Evolutionary conservation across 1,284 basidiomycete species (phyloP), one percentile per base, ranked within the genome.

Genomic region (Sphaerobolus stellatus): DNA sequence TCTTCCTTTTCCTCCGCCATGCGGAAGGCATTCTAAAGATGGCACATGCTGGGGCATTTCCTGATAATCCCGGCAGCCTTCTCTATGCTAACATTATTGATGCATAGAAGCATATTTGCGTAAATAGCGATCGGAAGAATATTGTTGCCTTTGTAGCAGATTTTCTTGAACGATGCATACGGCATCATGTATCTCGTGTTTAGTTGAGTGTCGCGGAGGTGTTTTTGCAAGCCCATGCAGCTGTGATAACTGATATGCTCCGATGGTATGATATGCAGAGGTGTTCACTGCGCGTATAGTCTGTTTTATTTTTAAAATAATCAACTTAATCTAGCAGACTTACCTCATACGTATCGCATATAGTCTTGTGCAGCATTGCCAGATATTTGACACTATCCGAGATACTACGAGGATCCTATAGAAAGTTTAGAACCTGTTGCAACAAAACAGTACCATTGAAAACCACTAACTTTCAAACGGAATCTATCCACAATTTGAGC

Each of bases 401-500:
- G 8, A 76, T 55, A 47, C 70, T 72, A 40, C 70, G 66, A 1
- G 77, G 78, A 43, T 75, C 72, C 58, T 81, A 20, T 3, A 31
- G 5, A 13, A 4, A 36, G n/a, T 6, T n/a, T n/a, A n/a, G 22
- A 31, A 28, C 11, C 16, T 14, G 18, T 24, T 34, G 20, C 7
- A 28, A 8, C 22, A 20, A 36, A 22, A 13, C 5, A 30, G 22
- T 36, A n/a, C 14, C 14, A 4, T 8, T 5, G n/a, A 48, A 31
- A 13, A 34, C 9, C 14, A 9, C 18, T 25, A 43, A 51, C 50
- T 27, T 51, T 76, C 7, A 82, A 67, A 58, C 72, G 76, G 64
- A 80, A 81, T 24, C 74, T 72, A 59, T 78, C 77, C 48, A 77
- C 70, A 24, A 81, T 67, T 58, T 80, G 78, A 4, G 77, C 70